Percentiles rank a stretch among this genome's conserved stretches.
Conservation (phyloP, 176 grass and related monocot species). For the Carex parvula region DNA sequence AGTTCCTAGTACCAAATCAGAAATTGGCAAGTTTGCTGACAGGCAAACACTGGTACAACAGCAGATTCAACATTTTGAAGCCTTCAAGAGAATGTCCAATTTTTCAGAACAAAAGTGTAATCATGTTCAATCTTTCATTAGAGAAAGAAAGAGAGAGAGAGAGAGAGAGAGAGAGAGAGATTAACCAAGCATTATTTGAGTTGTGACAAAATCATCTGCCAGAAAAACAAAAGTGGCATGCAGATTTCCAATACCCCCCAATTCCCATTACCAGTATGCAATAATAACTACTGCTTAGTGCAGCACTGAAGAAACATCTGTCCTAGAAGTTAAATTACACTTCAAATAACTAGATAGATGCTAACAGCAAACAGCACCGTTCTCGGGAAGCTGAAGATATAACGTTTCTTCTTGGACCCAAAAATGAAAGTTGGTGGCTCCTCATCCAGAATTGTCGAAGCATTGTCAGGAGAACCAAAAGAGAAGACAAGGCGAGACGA, state of each 20-base stretch:
- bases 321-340: not conserved
- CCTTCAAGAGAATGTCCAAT: not conserved
- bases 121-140: not conserved
- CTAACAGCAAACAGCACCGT: constrained; percentile 15
- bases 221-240: not conserved
- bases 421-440: constrained; percentile 15
- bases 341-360: not conserved
- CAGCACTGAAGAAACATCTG: not conserved
- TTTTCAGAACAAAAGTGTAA: not conserved
- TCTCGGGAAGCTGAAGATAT: constrained; percentile 6
- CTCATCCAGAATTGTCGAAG: not conserved
- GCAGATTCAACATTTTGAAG: not conserved
- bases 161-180: no score
- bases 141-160: not conserved
- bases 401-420: constrained; percentile 1
- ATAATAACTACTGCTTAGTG: not conserved
- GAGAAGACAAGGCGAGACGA: constrained; percentile 30
- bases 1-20: not conserved
- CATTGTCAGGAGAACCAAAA: constrained; percentile 11
- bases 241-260: not conserved
- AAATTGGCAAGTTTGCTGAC: not conserved
- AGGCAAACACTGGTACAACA: not conserved
- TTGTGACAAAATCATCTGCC: not conserved
- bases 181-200: not conserved
- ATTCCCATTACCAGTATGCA: not conserved